Evolutionary conservation across 225 moss, liverwort and hornwort species (phyloP).

Genomic region (Thuidium tamariscinum): DNA sequence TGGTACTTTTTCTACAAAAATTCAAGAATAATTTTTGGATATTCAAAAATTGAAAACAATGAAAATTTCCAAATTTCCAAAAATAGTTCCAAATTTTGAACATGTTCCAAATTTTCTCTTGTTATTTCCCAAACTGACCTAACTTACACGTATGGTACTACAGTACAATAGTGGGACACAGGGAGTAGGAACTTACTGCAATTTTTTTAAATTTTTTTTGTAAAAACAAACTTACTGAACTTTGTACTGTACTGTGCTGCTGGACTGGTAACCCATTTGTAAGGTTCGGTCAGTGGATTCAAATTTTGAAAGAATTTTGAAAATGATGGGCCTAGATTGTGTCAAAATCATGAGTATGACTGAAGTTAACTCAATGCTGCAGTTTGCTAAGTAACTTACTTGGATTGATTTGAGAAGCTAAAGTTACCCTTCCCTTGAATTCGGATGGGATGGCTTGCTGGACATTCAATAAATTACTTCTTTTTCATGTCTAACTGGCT

Average conservation of each 20-base stretch:
- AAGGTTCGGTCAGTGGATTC: background rate
- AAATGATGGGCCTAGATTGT: background rate
- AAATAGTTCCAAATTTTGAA: too few relatives aligned
- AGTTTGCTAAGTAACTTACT: background rate
- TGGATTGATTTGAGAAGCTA: background rate
- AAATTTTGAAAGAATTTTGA: background rate
- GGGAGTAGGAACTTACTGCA: background rate
- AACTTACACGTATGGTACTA: too few relatives aligned
- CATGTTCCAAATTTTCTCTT: too few relatives aligned
- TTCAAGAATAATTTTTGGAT: too few relatives aligned
- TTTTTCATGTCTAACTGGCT: background rate
- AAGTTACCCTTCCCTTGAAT: too few relatives aligned
- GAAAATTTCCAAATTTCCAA: too few relatives aligned
- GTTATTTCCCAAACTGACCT: too few relatives aligned
- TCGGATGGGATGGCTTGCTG: background rate
- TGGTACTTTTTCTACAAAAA: too few relatives aligned
- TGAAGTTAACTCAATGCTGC: background rate
- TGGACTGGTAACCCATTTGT: background rate
- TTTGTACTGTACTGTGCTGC: background rate
- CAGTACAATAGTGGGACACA: too few relatives aligned
- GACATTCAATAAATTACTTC: background rate
- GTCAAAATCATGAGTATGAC: background rate
- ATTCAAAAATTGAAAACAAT: too few relatives aligned
- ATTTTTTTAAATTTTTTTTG: too few relatives aligned
- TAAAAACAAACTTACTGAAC: background rate